Percentiles rank a stretch among this genome's conserved stretches.
Evolutionary conservation across 805 yeast species (phyloP).

Genomic region (Lachancea kluyveri): DNA sequence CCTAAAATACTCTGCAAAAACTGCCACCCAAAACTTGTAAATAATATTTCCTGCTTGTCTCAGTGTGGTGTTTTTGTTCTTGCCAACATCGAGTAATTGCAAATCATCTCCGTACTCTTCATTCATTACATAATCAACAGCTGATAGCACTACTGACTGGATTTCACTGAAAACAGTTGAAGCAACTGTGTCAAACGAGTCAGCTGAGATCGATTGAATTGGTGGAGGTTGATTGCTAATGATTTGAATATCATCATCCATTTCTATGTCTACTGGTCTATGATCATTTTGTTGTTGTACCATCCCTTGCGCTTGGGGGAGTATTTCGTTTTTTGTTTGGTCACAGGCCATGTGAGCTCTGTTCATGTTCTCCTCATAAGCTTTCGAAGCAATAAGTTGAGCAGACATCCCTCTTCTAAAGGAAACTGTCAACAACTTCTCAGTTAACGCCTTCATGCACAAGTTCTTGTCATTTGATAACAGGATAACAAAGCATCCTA

Average conservation of each 20-base stretch:
- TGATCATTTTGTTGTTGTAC: slow-evolving; percentile 2
- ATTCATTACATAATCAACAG: slow-evolving; percentile 47
- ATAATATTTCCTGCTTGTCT: slow-evolving; percentile 39
- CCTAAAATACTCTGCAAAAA: slow-evolving; percentile 46
- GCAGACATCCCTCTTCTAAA: slow-evolving; percentile 42
- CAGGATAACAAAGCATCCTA: slow-evolving; percentile 45
- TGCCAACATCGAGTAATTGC: slow-evolving; percentile 44
- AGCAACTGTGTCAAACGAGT: no score
- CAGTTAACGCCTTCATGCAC: slow-evolving; percentile 68
- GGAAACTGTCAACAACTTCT: slow-evolving; percentile 57
- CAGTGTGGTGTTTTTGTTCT: slow-evolving; percentile 31
- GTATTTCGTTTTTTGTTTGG: no score
- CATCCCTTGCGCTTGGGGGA: no score
- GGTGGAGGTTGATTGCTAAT: no score
- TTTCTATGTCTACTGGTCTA: slow-evolving; percentile 2
- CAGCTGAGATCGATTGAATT: no score
- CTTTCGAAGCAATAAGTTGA: slow-evolving; percentile 36
- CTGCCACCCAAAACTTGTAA: slow-evolving; percentile 47
- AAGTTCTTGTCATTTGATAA: slow-evolving; percentile 81
- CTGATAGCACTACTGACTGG: slow-evolving; percentile 35
- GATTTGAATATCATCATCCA: no score
- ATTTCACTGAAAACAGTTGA: slow-evolving; percentile 34
- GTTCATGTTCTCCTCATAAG: slow-evolving; percentile 32
- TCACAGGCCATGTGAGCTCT: no score
- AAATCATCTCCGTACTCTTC: slow-evolving; percentile 51